Percentiles rank a stretch among this genome's conserved stretches.
Conservation (phyloP, 352 stramenopile genomes). For the Pythium aristosporum region DNA sequence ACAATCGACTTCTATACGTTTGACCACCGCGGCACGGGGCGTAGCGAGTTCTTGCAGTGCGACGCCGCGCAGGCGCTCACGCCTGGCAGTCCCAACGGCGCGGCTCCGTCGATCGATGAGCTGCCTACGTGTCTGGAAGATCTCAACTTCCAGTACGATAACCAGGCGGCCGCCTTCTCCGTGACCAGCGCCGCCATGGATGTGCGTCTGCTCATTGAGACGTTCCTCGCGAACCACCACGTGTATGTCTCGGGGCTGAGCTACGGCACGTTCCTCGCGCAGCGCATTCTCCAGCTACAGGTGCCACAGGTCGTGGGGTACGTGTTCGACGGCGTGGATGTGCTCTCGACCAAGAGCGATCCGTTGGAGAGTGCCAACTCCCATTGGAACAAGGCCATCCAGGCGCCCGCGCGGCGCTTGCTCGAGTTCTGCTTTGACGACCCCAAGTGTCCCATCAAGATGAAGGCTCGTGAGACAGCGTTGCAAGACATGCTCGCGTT, state of each 20-base stretch:
- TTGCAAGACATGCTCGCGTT: slow-evolving; percentile 13
- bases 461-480: slow-evolving; percentile 14
- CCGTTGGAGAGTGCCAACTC: slow-evolving; percentile 12
- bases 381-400: slow-evolving; percentile 24
- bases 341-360: slow-evolving; percentile 10
- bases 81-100: slow-evolving; percentile 12
- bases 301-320: slow-evolving; percentile 28
- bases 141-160: slow-evolving; percentile 28
- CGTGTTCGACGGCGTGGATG: slow-evolving; percentile 31
- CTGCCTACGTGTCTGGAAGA: slow-evolving; percentile 25
- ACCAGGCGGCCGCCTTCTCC: slow-evolving; percentile 19
- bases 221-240: slow-evolving; percentile 20
- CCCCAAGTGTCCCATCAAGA: slow-evolving; percentile 1
- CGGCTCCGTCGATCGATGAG: slow-evolving; percentile 17
- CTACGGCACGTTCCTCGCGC: slow-evolving; percentile 34
- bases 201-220: slow-evolving; percentile 23
- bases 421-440: slow-evolving; percentile 24
- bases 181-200: slow-evolving; percentile 27
- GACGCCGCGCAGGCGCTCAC: slow-evolving; percentile 28
- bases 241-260: slow-evolving; percentile 26
- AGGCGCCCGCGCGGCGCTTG: slow-evolving; percentile 3
- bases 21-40: slow-evolving; percentile 36
- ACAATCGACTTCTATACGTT: slow-evolving; percentile 30
- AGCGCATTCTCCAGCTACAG: slow-evolving; percentile 30
- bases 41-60: slow-evolving; percentile 30